A percentile compares a stretch with the other conserved stretches of the same genome.
Evolutionary conservation across 805 yeast species (phyloP).

Genomic region (Dipodascopsis tothii): DNA sequence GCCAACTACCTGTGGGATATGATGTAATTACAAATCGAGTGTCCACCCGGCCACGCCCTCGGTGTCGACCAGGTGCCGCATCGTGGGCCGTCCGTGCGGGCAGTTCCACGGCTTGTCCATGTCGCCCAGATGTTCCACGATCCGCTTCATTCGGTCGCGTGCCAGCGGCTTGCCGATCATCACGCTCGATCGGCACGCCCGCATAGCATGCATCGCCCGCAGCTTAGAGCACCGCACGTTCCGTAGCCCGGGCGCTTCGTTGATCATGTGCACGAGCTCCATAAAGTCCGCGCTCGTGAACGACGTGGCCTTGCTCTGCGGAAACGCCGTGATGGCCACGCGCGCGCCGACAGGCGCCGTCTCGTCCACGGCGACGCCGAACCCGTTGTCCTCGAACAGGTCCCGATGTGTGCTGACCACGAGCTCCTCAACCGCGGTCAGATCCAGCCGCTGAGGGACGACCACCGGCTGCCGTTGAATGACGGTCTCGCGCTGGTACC

Average conservation of each 20-base stretch:
- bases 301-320: conserved; percentile 60
- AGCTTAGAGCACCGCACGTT: conserved; percentile 64
- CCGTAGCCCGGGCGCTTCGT: conserved; percentile 44
- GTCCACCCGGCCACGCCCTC: conserved; percentile 15
- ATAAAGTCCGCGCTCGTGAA: conserved; percentile 62
- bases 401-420: conserved; percentile 53
- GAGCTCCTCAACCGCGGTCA: conserved; percentile 73
- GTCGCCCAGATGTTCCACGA: conserved; percentile 59
- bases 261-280: conserved; percentile 65
- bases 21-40: conserved; percentile 16
- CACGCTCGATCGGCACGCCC: conserved; percentile 88
- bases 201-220: conserved; percentile 79
- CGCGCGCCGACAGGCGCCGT: conserved; percentile 50
- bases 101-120: conserved; percentile 88
- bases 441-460: conserved; percentile 46
- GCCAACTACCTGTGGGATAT: conserved; percentile 72
- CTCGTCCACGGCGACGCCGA: conserved; percentile 47
- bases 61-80: conserved; percentile 75
- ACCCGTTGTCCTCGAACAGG: conserved; percentile 69
- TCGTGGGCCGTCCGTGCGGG: conserved; percentile 97
- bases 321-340: conserved; percentile 54
- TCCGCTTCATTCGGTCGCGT: conserved; percentile 51
- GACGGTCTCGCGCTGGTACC: conserved; percentile 45
- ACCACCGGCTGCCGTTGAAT: conserved; percentile 69
- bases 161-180: conserved; percentile 82